phyloP scores from a whole-genome alignment of 495 filamentous ascomycete species.

The Rhypophila decipiens region DNA sequence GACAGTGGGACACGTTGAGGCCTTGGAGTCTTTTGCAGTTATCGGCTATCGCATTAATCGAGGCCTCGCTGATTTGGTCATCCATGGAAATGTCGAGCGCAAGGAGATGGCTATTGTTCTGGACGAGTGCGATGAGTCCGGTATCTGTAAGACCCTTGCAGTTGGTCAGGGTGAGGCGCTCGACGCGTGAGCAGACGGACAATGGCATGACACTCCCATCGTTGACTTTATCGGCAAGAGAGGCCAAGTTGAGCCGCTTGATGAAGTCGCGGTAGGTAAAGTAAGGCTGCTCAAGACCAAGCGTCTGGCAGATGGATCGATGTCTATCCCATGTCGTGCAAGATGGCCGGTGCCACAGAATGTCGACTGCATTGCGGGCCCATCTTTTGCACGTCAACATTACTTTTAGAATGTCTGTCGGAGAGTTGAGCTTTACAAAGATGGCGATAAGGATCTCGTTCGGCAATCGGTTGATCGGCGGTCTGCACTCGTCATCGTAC shows the following conservation, averaged over 20 bases:
- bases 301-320: constrained; percentile 66
- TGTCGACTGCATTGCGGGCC: constrained; percentile 86
- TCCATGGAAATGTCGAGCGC: constrained; percentile 87
- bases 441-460: constrained; percentile 91
- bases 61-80: constrained; percentile 71
- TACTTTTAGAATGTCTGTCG: constrained; percentile 71
- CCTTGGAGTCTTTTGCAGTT: constrained; percentile 85
- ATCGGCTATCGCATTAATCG: constrained; percentile 70
- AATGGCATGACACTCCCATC: constrained; percentile 86
- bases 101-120: constrained; percentile 72
- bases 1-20: constrained; percentile 85
- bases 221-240: constrained; percentile 67
- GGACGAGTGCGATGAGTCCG: constrained; percentile 72
- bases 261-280: constrained; percentile 85
- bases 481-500: constrained; percentile 52
- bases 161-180: constrained; percentile 88
- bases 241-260: constrained; percentile 82
- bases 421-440: constrained; percentile 73
- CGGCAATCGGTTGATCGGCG: constrained; percentile 78
- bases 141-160: constrained; percentile 79
- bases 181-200: constrained; percentile 78
- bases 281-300: constrained; percentile 61
- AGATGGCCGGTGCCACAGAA: constrained; percentile 89
- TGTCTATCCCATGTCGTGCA: constrained; percentile 81
- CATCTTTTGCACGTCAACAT: constrained; percentile 91